A percentile compares a stretch with the other conserved stretches of the same genome.
phyloP scores from a whole-genome alignment of 2,329 filamentous ascomycete genomes.

The Phialophora verrucosa region DNA sequence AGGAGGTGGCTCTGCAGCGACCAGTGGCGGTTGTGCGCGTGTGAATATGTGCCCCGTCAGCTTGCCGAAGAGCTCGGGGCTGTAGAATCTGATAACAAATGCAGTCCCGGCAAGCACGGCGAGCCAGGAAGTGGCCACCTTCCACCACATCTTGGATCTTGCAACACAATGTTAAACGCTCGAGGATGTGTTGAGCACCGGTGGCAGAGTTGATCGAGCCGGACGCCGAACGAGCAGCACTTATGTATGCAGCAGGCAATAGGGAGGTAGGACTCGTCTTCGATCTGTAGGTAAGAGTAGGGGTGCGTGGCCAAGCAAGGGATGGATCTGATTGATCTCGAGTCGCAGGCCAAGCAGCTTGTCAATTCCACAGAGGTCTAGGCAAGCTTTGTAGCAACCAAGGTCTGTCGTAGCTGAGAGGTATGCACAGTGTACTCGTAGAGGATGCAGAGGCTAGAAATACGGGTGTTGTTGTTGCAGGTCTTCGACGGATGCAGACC shows the following conservation, averaged over 20 bases:
- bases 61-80: conserved; percentile 32
- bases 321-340: conserved; percentile 15
- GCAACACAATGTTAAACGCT: neutral
- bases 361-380: conserved; percentile 8
- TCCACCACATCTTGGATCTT: conserved; percentile 33
- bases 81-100: conserved; percentile 35
- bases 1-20: conserved; percentile 18
- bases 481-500: neutral
- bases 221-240: neutral
- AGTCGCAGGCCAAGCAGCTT: conserved; percentile 26
- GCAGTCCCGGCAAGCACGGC: conserved; percentile 30
- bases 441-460: conserved; percentile 2
- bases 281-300: neutral
- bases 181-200: neutral
- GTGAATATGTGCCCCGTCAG: conserved; percentile 19
- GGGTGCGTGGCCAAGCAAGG: conserved; percentile 32
- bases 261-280: neutral
- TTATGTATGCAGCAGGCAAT: neutral
- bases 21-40: conserved; percentile 10
- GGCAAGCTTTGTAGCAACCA: conserved; percentile 6
- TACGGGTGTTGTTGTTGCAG: neutral
- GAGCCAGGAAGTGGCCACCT: conserved; percentile 30
- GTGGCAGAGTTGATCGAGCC: neutral
- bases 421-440: neutral
- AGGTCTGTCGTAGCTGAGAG: conserved; percentile 1